Evolutionary conservation across 164 flowering plant species (phyloP), one percentile per base, ranked within the genome.

Genomic region (Umbellularia californica): DNA sequence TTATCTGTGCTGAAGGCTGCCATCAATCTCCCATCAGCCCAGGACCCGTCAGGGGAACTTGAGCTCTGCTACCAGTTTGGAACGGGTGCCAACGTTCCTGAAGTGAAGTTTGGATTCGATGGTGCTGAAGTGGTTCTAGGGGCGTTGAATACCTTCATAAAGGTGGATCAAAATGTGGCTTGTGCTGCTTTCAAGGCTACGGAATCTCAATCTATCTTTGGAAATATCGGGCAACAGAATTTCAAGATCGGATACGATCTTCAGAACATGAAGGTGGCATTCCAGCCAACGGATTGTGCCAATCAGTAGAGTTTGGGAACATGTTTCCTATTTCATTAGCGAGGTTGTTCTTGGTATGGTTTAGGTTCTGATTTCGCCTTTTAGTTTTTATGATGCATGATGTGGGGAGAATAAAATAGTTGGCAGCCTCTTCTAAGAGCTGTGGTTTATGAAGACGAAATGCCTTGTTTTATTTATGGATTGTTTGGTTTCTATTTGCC

Each of bases 41-140:
- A 20, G 13, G 74, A 60, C 10, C 72, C 63, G 51, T 3, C 23
- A 14, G 5, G 19, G 30, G 0, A 0, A 1, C 14, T 60, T 41
- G n/a, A 14, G 1, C 27, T 75, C 22, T 84, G 88, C 74, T 85
- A 78, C 51, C 33, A 30, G 3, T 12, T 52, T 3, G 55, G n/a
- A 7, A 5, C 15, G 0, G 71, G 22, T 0, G 11, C 63, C 23
- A 15, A 52, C 15, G 9, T 77, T 15, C 87, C 87, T 1, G 69
- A 3, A 23, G 55, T 84, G 15, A 79, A 77, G 0, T 69, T 69
- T 9, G 83, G 80, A 41, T 86, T 87, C 75, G 75, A 65, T 0
- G 84, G 82, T 4, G 88, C 88, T 0, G 81, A 84, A 60, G 24
- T 84, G 67, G 23, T 30, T 63, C 66, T 87, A 63, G 50, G 2